Base-by-base conservation (phyloP, 2,329 filamentous ascomycete species). In the Xylaria multiplex region DNA sequence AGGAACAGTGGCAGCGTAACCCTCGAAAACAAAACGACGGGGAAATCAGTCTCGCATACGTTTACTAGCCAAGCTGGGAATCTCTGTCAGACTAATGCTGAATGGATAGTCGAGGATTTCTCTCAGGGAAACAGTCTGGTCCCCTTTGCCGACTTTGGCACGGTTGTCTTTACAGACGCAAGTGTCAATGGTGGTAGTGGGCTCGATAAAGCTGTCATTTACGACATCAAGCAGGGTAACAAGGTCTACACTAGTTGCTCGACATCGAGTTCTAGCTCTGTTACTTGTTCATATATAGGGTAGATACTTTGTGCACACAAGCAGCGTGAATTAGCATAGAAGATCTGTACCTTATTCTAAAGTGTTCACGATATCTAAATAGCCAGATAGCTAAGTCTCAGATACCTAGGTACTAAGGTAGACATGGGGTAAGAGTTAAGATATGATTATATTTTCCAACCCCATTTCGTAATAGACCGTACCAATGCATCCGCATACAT, bases 41-140 rank as follows among this genome's bases (percentile, higher is more conserved):
- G 85, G 37, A 73, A 85, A 71, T 80, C 73, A 2, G 85, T 85
- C 42, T 81, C 80, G 24, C 83, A 89, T 75, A 81, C 77, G 3
- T 83, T 89, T 73, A 77, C 71, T 35, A 79, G 79, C 56, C 77
- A 85, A 50, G 74, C 76, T 2, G 76, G 75, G 6, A 70, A 70
- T 3, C 81, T 88, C 13, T 85, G 82, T 71, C 80, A 86, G 71
- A 81, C 82, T 69, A 88, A 88, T 66, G 87, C 85, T 3, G 86
- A 89, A 71, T 90, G 86, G 86, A 88, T 89, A 67, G 85, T 88
- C 14, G 86, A 88, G 77, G 84, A 85, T 66, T 85, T 82, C 68
- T 77, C 80, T 60, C 74, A 76, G 3, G 77, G 78, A 35, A 73
- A 73, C 45, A 70, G 71, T n/a, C 76, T 82, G 61, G 81, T 85